Evolutionary conservation across 169 alveolate species (phyloP), one percentile per base, ranked within the genome.

Genomic region (Plasmodium gallinaceum): DNA sequence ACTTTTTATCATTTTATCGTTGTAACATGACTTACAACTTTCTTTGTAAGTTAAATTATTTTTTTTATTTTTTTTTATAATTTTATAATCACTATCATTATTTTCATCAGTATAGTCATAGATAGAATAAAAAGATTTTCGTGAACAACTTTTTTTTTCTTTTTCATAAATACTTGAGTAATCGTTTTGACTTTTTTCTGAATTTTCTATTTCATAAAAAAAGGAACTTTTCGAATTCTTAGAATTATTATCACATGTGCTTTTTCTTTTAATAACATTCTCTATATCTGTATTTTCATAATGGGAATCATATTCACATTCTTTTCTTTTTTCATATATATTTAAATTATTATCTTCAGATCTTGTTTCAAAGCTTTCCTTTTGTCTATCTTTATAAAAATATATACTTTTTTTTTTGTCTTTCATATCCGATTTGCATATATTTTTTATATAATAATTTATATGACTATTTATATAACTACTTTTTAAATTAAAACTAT

Each of bases 61-160:
- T 54, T 18, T 52, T 32, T 69, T 58, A 42, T 62, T 57, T 7
- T 54, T 52, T 18, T 46, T 69, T 51, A 54, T 51, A 24, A 48
- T 20, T 10, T 65, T 16, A 60, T 57, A 68, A 60, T 80, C 90
- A 69, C 74, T 80, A 43, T 68, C 73, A 18, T 74, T 62, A 74
- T 57, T 74, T 18, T 74, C 83, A 60, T 80, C 80, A 0, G 90
- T 80, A 45, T 80, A 51, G 37, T 80, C 83, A 60, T 80, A 80
- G 39, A 80, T 68, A 14, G 90, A 80, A 68, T 64, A 78, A 16
- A 78, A 78, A n/a, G 89, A 78, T 45, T 48, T 78, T 16, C 54
- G 62, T 22, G 89, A 78, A n/a, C 37, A 78, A n/a, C 22, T 26
- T 5, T n/a, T 48, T 14, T 80, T 51, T 54, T 42, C 65, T 9